Conservation (phyloP, 331 rosid species). For the Acacia pycnantha region DNA sequence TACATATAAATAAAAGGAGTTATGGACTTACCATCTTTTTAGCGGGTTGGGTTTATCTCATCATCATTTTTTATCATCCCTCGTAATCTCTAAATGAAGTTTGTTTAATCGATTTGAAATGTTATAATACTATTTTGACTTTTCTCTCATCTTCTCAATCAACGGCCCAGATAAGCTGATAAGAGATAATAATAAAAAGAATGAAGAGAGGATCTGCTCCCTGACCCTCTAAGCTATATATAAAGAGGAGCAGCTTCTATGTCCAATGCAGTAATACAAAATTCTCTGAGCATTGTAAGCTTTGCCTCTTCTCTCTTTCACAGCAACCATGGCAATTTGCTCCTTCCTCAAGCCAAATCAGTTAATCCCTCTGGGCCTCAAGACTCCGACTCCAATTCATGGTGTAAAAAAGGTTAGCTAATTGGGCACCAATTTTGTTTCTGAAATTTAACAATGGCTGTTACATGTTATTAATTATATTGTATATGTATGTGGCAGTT, state of each 20-base stretch:
- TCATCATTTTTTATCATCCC: too few relatives aligned
- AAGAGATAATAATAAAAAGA: too few relatives aligned
- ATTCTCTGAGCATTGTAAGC: background rate
- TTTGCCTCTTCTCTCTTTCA: constrained; percentile 26
- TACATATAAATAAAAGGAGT: too few relatives aligned
- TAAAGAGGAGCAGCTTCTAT: background rate
- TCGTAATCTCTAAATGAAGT: too few relatives aligned
- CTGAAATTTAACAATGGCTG: constrained; percentile 5
- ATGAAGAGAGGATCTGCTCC: too few relatives aligned
- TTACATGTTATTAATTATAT: background rate
- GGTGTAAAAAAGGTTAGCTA: constrained; percentile 40
- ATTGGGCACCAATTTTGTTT: background rate
- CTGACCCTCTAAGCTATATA: background rate
- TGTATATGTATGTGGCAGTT: constrained; percentile 33
- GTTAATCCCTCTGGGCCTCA: constrained; percentile 26
- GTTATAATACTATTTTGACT: too few relatives aligned
- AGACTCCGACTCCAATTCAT: constrained; percentile 24
- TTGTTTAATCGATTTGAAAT: too few relatives aligned
- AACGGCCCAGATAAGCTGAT: too few relatives aligned
- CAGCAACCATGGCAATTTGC: constrained; percentile 49
- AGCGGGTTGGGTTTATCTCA: too few relatives aligned
- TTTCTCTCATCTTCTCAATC: too few relatives aligned
- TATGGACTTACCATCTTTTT: background rate
- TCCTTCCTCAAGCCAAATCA: constrained; percentile 37
- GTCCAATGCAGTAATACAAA: background rate